Percentiles rank a stretch among this genome's conserved stretches.
These are phyloP conservation scores for Pichia sp. DNA, from an alignment of 1,139 yeast genomes.

Conservation along the genomic window DNA sequence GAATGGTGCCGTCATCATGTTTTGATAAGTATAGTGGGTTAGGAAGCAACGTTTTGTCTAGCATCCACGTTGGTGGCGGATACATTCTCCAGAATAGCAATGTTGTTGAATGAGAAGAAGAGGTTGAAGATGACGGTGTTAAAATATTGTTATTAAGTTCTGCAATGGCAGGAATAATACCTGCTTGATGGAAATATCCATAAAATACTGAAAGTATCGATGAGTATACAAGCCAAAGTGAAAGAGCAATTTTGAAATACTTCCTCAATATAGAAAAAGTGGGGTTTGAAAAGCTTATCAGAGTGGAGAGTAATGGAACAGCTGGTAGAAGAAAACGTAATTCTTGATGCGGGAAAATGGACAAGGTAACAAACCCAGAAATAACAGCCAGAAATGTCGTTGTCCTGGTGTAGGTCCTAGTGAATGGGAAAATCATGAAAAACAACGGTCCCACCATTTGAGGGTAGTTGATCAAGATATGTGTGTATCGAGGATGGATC, in stretches of 20 bases:
- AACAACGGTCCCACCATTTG: conserved; percentile 75
- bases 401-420: conserved; percentile 37
- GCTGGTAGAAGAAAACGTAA: conserved; percentile 76
- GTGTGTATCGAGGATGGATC: conserved; percentile 73
- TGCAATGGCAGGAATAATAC: conserved; percentile 68
- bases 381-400: conserved; percentile 55
- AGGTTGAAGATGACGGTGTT: not conserved
- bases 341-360: conserved; percentile 87
- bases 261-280: not conserved
- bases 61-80: conserved; percentile 86
- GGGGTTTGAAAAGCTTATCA: conserved; percentile 5
- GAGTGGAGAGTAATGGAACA: conserved; percentile 51
- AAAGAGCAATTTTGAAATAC: conserved; percentile 4
- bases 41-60: conserved; percentile 25
- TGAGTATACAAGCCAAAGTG: conserved; percentile 67
- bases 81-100: conserved; percentile 93
- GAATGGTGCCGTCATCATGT: not conserved
- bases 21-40: conserved; percentile 7
- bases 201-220: conserved; percentile 52
- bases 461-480: conserved; percentile 70
- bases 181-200: conserved; percentile 89
- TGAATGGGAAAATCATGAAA: conserved; percentile 35
- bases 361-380: conserved; percentile 60
- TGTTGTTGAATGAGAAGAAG: conserved; percentile 17
- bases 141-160: conserved; percentile 28